Base-by-base conservation (phyloP, 257 asterid species). In the Capsicum baccatum region DNA sequence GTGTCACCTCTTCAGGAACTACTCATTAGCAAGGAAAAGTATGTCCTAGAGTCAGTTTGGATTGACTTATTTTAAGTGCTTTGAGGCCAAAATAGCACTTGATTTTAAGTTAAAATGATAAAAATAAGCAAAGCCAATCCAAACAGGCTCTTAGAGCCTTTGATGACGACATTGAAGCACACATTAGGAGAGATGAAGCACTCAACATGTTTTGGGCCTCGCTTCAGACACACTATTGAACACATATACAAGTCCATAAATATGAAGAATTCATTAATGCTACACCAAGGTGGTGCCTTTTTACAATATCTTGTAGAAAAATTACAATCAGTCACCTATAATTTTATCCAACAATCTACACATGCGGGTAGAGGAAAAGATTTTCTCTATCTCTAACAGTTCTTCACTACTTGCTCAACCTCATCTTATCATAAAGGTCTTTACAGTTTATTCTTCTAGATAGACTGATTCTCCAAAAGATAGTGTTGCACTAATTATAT, bases 241-340 rank as follows among this genome's bases (percentile, higher is more conserved):
- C 57, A 71, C 79, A 73, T 12, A 15, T 7, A 73, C 56, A 73
- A n/a, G 19, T 73, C n/a, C n/a, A 50, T 48, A 73, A 47, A 73
- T 73, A 19, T 21, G n/a, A 48, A 48, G 80, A 73, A 73, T 73
- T 12, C 42, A 21, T 73, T 48, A 73, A 73, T 73, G 80, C 19
- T 47, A 73, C 60, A 73, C 44, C 80, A 73, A 73, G 60, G 19
- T 48, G 60, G 19, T 6, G 42, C 1, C 10, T 19, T 63, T 63
- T 21, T 48, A 21, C 42, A 73, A 48, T 48, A 73, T 47, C 58
- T 47, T 21, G 59, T 19, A 74, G 80, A 74, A 74, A 74, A 6
- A 48, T 0, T 35, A 74, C 42, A 47, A 37, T 47, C 35, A 12
- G 57, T 7, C 57, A 11, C 47, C 54, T 19, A 60, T 17, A 48